Base-by-base conservation (phyloP, 139 green algal genomes). In the Axilococcus clingmanii region DNA sequence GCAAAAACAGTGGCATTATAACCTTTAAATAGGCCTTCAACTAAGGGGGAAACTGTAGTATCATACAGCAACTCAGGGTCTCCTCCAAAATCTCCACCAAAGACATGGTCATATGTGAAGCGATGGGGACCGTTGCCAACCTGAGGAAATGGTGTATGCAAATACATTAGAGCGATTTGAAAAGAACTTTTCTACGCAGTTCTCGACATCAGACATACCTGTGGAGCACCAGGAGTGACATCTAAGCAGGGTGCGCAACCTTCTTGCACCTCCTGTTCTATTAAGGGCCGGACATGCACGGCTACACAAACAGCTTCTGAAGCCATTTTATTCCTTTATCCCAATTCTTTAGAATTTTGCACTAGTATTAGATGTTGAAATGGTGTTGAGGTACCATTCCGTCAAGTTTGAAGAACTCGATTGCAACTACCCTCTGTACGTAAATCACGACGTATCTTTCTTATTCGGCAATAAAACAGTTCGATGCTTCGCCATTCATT, bases 91-190 rank as follows among this genome's bases (percentile, higher is more conserved):
- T 68, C 52, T 2, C 61, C 65, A 1, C 84, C 82, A 65, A 82
- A 94, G 3, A 94, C 82, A 46, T 85, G 58, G 57, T 94, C 86
- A 45, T 88, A 94, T 0, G 69, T 85, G 59, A 89, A 94, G 1
- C 40, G 59, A 48, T 92, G 80, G 12, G 68, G 57, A 2, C 65
- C 70, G 22, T 49, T 63, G 1, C 38, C 52, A 2, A 84, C 52
- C 80, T 88, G 67, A 5, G 40, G 16, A 12, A 9, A 11, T 24
- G 15, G 22, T 17, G 11, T n/a, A 23, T n/a, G 36, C 17, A 24
- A 43, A 43, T 17, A 43, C 9, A n/a, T n/a, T n/a, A n/a, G n/a
- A n/a, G n/a, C n/a, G n/a, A n/a, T n/a, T 24, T 43, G 36, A 2
- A 9, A 43, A 7, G 22, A 17, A 7, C 11, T 43, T n/a, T 24